Evolutionary conservation across 352 stramenopile genomes (phyloP).

Genomic region (Thalassiosira mediterranea): DNA sequence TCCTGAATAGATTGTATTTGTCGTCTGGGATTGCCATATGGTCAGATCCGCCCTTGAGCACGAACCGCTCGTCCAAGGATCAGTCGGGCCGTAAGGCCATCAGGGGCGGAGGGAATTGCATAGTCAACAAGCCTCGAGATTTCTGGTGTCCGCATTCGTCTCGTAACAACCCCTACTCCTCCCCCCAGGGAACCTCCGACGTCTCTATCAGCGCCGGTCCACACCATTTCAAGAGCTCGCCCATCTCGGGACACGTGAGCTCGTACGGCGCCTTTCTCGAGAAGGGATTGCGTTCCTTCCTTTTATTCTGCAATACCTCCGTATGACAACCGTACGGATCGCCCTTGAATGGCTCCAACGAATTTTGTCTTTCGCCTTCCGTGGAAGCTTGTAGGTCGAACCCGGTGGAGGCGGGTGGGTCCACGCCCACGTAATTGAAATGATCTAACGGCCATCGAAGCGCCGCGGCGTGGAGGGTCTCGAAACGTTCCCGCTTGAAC

Average conservation of each 20-base stretch:
- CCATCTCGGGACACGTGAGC: conserved; percentile 80
- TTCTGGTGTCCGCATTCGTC: too few relatives aligned
- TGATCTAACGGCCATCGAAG: conserved; percentile 72
- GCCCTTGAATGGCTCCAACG: conserved; percentile 78
- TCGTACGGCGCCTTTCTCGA: conserved; percentile 74
- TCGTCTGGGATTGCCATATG: too few relatives aligned
- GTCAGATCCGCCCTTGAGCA: too few relatives aligned
- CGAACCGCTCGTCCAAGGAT: too few relatives aligned
- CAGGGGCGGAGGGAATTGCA: too few relatives aligned
- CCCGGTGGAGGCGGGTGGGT: conserved; percentile 72
- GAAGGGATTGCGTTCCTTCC: conserved; percentile 80
- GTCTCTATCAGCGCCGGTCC: conserved; percentile 66
- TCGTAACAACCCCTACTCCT: neutral
- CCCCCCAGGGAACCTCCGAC: conserved; percentile 65
- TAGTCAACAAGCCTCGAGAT: too few relatives aligned
- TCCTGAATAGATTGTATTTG: too few relatives aligned
- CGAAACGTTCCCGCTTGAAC: conserved; percentile 86
- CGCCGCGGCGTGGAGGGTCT: conserved; percentile 80
- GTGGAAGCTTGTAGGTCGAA: conserved; percentile 78
- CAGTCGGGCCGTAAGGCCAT: too few relatives aligned
- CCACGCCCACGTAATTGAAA: conserved; percentile 83
- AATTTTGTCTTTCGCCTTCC: conserved; percentile 76
- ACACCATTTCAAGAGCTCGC: conserved; percentile 72
- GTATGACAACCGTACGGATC: conserved; percentile 86
- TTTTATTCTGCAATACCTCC: conserved; percentile 74